Percentiles rank a stretch among this genome's conserved stretches.
These are phyloP conservation scores for Thozetella sp. DNA, from an alignment of 495 filamentous ascomycete species.

Conservation along the genomic window DNA sequence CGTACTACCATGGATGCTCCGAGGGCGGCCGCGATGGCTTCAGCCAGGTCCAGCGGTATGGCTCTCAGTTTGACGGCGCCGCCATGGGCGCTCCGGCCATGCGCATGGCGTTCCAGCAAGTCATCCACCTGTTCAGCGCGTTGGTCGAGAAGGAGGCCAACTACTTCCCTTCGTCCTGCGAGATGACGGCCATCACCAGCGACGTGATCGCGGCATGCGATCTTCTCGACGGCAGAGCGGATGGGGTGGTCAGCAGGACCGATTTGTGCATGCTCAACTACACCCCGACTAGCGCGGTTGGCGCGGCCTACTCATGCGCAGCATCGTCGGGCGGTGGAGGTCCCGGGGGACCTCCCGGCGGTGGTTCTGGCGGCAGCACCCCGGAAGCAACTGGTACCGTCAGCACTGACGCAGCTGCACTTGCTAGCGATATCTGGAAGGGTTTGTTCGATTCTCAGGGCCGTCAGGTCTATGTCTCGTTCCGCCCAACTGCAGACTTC, in stretches of 20 bases:
- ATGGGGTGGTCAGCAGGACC: conserved; percentile 53
- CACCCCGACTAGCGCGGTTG: conserved; percentile 42
- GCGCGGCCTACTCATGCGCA: conserved; percentile 50
- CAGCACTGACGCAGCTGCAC: conserved; percentile 33
- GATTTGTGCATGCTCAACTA: conserved; percentile 53
- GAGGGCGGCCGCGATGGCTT: conserved; percentile 55
- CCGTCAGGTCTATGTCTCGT: conserved; percentile 46
- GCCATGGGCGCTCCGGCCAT: conserved; percentile 55
- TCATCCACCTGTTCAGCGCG: conserved; percentile 45
- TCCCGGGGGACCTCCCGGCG: conserved; percentile 1
- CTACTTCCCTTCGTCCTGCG: conserved; percentile 55
- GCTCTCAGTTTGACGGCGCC: conserved; percentile 49
- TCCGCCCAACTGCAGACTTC: conserved; percentile 40
- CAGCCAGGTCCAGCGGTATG: conserved; percentile 56
- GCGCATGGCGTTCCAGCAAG: conserved; percentile 50
- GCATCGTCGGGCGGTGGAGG: conserved; percentile 13
- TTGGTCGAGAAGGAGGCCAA: conserved; percentile 44
- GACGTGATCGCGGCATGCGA: conserved; percentile 54
- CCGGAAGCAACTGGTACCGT: conserved; percentile 50
- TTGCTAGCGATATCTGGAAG: conserved; percentile 38
- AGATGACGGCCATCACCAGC: conserved; percentile 51
- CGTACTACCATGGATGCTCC: conserved; percentile 56
- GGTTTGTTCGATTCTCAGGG: conserved; percentile 47
- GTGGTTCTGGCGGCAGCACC: background rate
- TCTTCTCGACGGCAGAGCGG: conserved; percentile 49